Conservation (phyloP, 2,329 filamentous ascomycete species). For the Bipolaris cookei region DNA sequence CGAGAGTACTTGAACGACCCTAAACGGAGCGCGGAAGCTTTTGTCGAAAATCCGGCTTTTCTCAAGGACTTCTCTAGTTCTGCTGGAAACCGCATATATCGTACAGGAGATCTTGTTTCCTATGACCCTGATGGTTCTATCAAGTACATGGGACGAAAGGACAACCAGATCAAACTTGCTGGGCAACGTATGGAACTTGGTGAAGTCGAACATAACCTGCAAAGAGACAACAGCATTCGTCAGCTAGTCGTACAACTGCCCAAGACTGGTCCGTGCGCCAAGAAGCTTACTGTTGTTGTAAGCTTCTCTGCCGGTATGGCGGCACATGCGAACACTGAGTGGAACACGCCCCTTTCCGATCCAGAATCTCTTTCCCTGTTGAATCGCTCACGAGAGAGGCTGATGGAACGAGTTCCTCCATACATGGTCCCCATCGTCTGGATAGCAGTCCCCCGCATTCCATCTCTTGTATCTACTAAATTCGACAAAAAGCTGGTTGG, state of each 20-base stretch:
- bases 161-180: conserved; percentile 46
- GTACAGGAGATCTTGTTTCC: conserved; percentile 44
- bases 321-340: conserved; percentile 28
- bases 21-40: conserved; percentile 34
- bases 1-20: conserved; percentile 42
- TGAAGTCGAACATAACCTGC: conserved; percentile 42
- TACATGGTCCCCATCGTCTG: conserved; percentile 45
- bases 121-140: conserved; percentile 40
- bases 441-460: conserved; percentile 48
- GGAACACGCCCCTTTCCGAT: conserved; percentile 42
- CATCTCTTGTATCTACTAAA: conserved; percentile 38
- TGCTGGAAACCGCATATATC: conserved; percentile 32
- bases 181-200: conserved; percentile 46
- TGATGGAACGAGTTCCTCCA: conserved; percentile 35
- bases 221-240: conserved; percentile 38
- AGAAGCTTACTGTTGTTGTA: conserved; percentile 55
- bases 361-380: conserved; percentile 38
- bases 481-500: conserved; percentile 45
- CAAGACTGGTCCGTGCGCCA: conserved; percentile 50
- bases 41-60: conserved; percentile 35
- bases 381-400: conserved; percentile 36
- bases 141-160: conserved; percentile 39
- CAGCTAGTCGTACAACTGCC: conserved; percentile 54
- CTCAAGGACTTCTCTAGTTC: conserved; percentile 22
- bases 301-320: conserved; percentile 40